Base-by-base conservation (phyloP, 805 yeast species). In the Lipomyces sp. region DNA sequence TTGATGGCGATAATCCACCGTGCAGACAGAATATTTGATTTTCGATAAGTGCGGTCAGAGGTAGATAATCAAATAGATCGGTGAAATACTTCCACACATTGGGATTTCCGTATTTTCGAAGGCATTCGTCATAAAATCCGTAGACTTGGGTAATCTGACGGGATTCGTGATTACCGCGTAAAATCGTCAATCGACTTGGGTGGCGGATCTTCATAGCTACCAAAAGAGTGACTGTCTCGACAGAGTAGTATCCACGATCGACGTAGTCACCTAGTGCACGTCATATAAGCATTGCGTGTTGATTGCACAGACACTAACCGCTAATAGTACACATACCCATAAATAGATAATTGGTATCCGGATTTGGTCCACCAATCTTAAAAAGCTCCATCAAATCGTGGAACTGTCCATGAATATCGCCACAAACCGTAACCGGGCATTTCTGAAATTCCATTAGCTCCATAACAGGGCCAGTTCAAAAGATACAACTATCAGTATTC, bases 141-240 rank as follows among this genome's bases (percentile, higher is more conserved):
- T 92, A 92, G 66, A 93, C 97, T 79, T 93, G 97, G 48, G 98
- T 92, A 76, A 93, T 93, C 79, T 93, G 97, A 78, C 98, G 87
- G 24, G 96, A 89, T 79, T 92, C 98, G 78, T 92, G 98, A 77
- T 92, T 92, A 66, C 98, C 98, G 81, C 98, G 86, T 74, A 92
- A 85, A 68, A 92, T 90, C 11, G 98, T 92, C 75, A 92, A 90
- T 83, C 97, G 85, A 75, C 86, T 87, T 59, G 97, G 97, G 79
- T 89, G 92, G 78, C 97, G 84, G 64, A 92, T 92, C 80, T 92
- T 92, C 92, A 92, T 87, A 61, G 96, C 92, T 59, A 93, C 95
- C 73, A 92, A 81, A 76, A 88, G 90, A 72, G 92, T 85, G 33
- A 92, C 97, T 0, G 97, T 92, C 80, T 92, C 98, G 57, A 92